Evolutionary conservation across 2,329 filamentous ascomycete genomes (phyloP).

Genomic region (Fusarium napiforme): DNA sequence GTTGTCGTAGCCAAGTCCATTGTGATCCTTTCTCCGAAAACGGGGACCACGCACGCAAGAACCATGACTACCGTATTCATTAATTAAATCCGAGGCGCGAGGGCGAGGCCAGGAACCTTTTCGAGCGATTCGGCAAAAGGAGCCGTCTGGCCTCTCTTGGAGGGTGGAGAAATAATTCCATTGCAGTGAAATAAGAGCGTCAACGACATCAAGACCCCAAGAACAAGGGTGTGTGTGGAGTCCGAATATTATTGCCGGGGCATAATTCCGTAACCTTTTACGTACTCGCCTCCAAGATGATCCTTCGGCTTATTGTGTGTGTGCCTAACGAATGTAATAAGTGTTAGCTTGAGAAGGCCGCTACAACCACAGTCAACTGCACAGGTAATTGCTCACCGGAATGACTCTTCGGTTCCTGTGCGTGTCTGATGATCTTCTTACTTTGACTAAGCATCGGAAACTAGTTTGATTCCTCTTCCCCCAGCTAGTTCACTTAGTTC

Average conservation of each 20-base stretch:
- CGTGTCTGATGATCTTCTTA: not conserved
- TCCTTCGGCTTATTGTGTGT: not conserved
- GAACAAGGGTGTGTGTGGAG: slow-evolving; percentile 30
- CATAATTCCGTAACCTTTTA: slow-evolving; percentile 36
- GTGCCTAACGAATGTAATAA: not conserved
- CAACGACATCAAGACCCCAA: slow-evolving; percentile 22
- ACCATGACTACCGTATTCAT: slow-evolving; percentile 28
- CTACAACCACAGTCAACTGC: not conserved
- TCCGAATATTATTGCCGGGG: slow-evolving; percentile 37
- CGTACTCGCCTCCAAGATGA: slow-evolving; percentile 2
- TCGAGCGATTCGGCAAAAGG: slow-evolving; percentile 25
- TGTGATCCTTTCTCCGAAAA: slow-evolving; percentile 18
- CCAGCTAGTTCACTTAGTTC: not conserved
- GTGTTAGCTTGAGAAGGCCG: not conserved
- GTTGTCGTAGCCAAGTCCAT: not conserved
- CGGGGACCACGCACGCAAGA: slow-evolving; percentile 7
- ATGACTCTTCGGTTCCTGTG: not conserved
- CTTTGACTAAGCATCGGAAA: not conserved
- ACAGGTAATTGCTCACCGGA: not conserved
- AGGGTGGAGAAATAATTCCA: slow-evolving; percentile 34
- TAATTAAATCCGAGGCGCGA: slow-evolving; percentile 13
- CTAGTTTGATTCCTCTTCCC: not conserved
- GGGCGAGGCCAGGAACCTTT: slow-evolving; percentile 13
- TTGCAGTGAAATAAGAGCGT: slow-evolving; percentile 21
- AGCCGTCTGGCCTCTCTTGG: slow-evolving; percentile 16